phyloP scores from a whole-genome alignment of 345 rosid species.

The Garcia nutans region DNA sequence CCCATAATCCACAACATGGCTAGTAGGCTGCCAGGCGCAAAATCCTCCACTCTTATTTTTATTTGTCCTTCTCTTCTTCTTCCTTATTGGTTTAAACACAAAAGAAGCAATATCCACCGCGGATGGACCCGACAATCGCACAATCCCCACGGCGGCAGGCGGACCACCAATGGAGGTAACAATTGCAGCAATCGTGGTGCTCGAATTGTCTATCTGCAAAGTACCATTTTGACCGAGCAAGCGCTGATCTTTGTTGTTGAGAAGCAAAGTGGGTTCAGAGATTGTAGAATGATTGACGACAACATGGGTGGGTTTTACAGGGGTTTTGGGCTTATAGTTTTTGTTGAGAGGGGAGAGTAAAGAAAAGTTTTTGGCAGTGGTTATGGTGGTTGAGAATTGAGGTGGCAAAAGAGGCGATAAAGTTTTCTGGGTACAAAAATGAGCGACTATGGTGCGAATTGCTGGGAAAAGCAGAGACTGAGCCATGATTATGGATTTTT shows the following conservation, averaged over 20 bases:
- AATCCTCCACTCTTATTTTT: conserved; percentile 24
- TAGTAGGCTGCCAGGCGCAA: conserved; percentile 58
- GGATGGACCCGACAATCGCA: conserved; percentile 65
- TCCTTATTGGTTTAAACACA: conserved; percentile 57
- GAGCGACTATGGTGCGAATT: conserved; percentile 33
- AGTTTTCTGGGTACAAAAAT: conserved; percentile 28
- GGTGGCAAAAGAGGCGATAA: conserved; percentile 15
- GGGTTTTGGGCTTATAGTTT: conserved; percentile 32
- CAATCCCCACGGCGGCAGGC: conserved; percentile 80
- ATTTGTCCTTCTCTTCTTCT: conserved; percentile 26
- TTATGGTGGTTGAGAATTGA: conserved; percentile 17
- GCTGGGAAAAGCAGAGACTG: conserved; percentile 35
- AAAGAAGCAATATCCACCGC: conserved; percentile 63
- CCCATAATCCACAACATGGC: conserved; percentile 89
- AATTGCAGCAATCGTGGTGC: conserved; percentile 68
- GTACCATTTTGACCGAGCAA: conserved; percentile 30
- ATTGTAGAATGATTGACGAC: conserved; percentile 25
- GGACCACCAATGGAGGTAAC: conserved; percentile 84
- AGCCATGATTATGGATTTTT: background rate
- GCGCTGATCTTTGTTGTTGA: conserved; percentile 56
- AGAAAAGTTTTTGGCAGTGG: conserved; percentile 27
- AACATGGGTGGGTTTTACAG: conserved; percentile 36
- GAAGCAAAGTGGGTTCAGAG: background rate
- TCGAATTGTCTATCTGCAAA: conserved; percentile 29
- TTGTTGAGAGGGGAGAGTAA: conserved; percentile 27